Evolutionary conservation across 768 basidiomycete species (phyloP), one percentile per base, ranked within the genome.

Genomic region (Lanmaoa rubissima): DNA sequence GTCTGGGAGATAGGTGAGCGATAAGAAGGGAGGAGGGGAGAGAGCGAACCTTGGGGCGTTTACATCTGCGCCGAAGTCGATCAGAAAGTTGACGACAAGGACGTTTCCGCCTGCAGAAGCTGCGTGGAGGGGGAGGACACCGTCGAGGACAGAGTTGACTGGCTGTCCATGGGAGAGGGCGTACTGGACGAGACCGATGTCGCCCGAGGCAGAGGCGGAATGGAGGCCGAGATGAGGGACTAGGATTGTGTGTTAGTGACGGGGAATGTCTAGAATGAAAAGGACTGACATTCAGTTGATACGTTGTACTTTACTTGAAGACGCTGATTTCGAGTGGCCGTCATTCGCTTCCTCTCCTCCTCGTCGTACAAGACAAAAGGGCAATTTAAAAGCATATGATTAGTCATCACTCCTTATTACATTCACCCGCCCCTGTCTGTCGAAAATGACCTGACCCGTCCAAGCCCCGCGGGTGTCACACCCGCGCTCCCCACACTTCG

Each of bases 51-150:
- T 85, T 51, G 93, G 88, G 5, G 94, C 94, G 73, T 98, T 98
- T 32, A 98, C 96, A 69, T 99, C 97, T n/a, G 97, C 97, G 21
- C 97, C 96, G 55, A 86, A 78, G 59, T 97, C 92, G 66, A 99
- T 89, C 45, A 99, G 76, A 61, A 95, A 79, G 65, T 85, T 83
- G 40, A 98, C 94, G 43, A 98, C 90, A 55, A 86, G 82, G 54
- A 90, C 91, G 67, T 85, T 91, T 2, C 97, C 97, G 24, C 92
- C 92, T 0, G 93, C 90, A 63, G 86, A 91, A 2, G 96, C 97
- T 4, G 94, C 95, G 69, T 99, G 97, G 10, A 99, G 80, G 4
- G 97, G 95, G n/a, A 97, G 85, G 4, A 99, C 90, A 36, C 97
- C 97, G 68, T 96, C 92, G 51, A 98, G 82, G 34, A 97, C 92